These are phyloP conservation scores for Pseudoturritis turrita DNA, from an alignment of 345 rosid species.

Conservation along the genomic window DNA sequence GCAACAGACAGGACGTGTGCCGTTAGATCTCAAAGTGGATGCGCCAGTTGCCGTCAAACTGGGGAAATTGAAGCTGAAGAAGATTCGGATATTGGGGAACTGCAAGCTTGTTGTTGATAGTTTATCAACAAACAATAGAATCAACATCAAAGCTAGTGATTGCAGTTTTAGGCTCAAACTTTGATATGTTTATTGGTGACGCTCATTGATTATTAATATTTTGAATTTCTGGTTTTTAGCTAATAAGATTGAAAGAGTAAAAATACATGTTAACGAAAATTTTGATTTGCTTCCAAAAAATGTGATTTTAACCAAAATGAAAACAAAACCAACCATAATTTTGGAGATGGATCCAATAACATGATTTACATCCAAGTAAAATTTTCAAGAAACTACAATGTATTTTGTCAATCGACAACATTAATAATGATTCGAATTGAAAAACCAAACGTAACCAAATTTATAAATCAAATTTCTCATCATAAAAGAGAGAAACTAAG, in stretches of 20 bases:
- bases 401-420: not conserved
- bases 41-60: conserved; percentile 72
- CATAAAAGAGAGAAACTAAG: not conserved
- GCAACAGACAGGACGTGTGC: conserved; percentile 78
- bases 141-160: conserved; percentile 69
- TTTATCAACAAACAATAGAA: conserved; percentile 47
- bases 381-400: not conserved
- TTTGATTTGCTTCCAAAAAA: no score
- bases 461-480: not conserved
- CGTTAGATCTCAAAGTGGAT: conserved; percentile 60
- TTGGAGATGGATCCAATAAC: no score
- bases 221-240: not conserved
- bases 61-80: conserved; percentile 63
- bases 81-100: conserved; percentile 56
- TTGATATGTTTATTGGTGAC: conserved; percentile 22
- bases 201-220: not conserved
- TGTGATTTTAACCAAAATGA: no score
- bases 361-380: no score
- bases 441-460: not conserved
- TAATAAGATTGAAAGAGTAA: not conserved
- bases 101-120: conserved; percentile 75
- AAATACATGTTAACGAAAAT: not conserved
- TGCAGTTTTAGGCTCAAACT: conserved; percentile 66
- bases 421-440: not conserved
- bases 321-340: no score